Conservation (phyloP, 106 monocot species). For the Gastrodia elata region DNA sequence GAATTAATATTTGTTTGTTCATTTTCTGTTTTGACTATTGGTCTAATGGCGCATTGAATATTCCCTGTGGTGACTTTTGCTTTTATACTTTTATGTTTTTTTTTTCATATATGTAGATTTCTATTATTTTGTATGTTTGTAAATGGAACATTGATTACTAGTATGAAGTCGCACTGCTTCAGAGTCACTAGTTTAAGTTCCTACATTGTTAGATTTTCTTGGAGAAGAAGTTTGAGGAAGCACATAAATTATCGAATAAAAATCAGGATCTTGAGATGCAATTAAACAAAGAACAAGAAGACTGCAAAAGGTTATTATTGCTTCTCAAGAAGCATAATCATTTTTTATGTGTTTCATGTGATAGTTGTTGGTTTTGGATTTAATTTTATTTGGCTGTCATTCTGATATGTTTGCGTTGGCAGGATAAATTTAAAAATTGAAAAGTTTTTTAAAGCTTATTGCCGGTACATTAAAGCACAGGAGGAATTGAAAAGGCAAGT, state of each 20-base stretch:
- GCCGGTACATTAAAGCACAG: slow-evolving; percentile 42
- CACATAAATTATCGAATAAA: slow-evolving; percentile 28
- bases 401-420: slow-evolving; percentile 1
- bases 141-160: slow-evolving; percentile 1
- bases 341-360: neutral
- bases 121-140: neutral
- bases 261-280: slow-evolving; percentile 53
- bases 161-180: neutral
- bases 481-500: slow-evolving; percentile 50
- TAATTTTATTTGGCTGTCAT: neutral
- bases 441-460: slow-evolving; percentile 48
- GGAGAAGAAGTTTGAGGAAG: slow-evolving; percentile 52
- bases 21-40: neutral
- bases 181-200: neutral
- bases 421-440: slow-evolving; percentile 50
- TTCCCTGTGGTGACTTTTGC: neutral
- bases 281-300: slow-evolving; percentile 51
- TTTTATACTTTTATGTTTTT: neutral
- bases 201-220: slow-evolving; percentile 19
- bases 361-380: neutral
- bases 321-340: neutral
- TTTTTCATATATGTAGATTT: neutral
- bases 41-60: neutral
- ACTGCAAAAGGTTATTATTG: slow-evolving; percentile 40
- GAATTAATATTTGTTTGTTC: neutral